Evolutionary conservation across 768 basidiomycete species (phyloP).

Genomic region (Boletus tylopilopsis): DNA sequence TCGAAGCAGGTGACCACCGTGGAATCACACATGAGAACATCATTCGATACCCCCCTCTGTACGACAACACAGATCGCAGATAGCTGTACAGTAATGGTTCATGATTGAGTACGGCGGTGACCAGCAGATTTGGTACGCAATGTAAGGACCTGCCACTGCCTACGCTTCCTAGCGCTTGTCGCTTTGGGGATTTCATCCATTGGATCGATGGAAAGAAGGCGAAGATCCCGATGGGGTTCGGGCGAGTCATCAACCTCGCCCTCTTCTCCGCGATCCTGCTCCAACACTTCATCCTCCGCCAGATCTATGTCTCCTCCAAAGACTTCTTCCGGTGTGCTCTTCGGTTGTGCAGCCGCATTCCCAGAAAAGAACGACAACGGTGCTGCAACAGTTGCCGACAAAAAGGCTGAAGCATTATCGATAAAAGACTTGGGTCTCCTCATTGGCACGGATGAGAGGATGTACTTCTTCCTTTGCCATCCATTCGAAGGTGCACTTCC

Average conservation of each 20-base stretch:
- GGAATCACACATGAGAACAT: neutral
- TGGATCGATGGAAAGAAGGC: slow-evolving; percentile 48
- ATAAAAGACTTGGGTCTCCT: slow-evolving; percentile 66
- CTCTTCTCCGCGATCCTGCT: slow-evolving; percentile 75
- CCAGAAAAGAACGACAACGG: slow-evolving; percentile 56
- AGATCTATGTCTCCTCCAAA: slow-evolving; percentile 67
- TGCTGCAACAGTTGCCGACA: slow-evolving; percentile 55
- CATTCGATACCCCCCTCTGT: neutral
- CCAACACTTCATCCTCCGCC: slow-evolving; percentile 71
- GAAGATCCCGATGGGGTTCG: slow-evolving; percentile 51
- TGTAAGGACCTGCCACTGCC: slow-evolving; percentile 47
- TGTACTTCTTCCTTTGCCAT: slow-evolving; percentile 59
- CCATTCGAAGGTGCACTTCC: slow-evolving; percentile 33
- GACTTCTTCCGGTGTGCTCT: slow-evolving; percentile 63
- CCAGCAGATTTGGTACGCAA: slow-evolving; percentile 32
- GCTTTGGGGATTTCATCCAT: slow-evolving; percentile 34
- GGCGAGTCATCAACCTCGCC: slow-evolving; percentile 74
- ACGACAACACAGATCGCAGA: neutral
- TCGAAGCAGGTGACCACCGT: neutral
- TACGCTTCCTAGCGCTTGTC: slow-evolving; percentile 37
- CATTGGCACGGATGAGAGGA: slow-evolving; percentile 63
- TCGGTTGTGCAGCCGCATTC: slow-evolving; percentile 24
- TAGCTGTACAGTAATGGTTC: neutral
- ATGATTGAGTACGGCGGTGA: slow-evolving; percentile 21
- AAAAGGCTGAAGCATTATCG: slow-evolving; percentile 65